A percentile compares a stretch with the other conserved stretches of the same genome.
These are phyloP conservation scores for Ceratocystis destructans DNA, from an alignment of 2,329 filamentous ascomycete genomes.

Conservation along the genomic window DNA sequence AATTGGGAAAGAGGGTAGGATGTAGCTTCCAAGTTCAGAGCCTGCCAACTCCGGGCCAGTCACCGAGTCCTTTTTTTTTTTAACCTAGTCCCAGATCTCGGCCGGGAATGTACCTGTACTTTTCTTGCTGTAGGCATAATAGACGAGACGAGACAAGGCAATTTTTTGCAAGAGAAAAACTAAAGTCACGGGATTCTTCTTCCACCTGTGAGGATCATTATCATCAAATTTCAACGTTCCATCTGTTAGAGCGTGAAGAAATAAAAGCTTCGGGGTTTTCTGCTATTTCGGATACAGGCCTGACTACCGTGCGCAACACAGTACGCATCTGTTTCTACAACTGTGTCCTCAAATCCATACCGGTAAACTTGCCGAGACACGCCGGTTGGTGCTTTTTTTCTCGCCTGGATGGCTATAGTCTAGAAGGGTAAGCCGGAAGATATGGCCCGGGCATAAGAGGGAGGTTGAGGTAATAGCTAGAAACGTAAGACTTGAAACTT, in stretches of 20 bases:
- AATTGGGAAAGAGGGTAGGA: too few relatives aligned
- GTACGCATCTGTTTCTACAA: fast-evolving
- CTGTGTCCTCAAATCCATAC: background rate
- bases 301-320: background rate
- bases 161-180: too few relatives aligned
- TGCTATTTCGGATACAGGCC: background rate
- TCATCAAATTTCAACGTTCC: background rate
- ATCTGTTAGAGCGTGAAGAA: background rate
- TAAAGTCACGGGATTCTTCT: background rate
- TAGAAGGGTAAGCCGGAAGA: background rate
- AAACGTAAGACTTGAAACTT: too few relatives aligned
- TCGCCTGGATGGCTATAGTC: too few relatives aligned
- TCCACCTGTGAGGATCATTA: background rate
- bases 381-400: background rate
- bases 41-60: too few relatives aligned
- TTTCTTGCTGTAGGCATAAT: too few relatives aligned
- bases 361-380: background rate
- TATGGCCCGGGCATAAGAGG: background rate
- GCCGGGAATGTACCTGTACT: too few relatives aligned
- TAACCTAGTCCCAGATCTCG: too few relatives aligned
- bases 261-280: background rate
- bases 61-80: too few relatives aligned
- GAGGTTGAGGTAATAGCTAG: too few relatives aligned
- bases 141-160: too few relatives aligned
- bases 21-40: too few relatives aligned